Evolutionary conservation across 2,329 filamentous ascomycete species (phyloP), one percentile per base, ranked within the genome.

Genomic region (Acrodontium crateriforme): DNA sequence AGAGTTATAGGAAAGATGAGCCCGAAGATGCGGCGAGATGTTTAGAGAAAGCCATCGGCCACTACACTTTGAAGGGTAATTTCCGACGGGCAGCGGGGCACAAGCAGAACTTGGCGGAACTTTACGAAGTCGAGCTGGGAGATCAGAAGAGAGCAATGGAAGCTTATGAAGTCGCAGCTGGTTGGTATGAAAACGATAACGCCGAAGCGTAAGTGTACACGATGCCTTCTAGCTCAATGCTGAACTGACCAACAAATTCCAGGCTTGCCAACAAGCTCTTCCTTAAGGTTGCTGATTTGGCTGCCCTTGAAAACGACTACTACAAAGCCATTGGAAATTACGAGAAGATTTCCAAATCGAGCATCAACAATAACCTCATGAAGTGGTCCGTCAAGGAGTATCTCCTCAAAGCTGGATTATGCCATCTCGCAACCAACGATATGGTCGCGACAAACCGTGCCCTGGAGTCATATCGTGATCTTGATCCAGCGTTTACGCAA

Each of bases 371-470:
- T 63, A 89, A 91, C 55, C 65, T 93, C 33, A 87, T 91, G 80
- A 80, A 77, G 52, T 92, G 82, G 71, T 82, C 74, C 25, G 83
- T 95, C 39, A 95, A 94, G 58, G 84, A 94, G 41, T 94, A 94
- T 60, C 76, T 94, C 48, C 68, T 95, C 48, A 93, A 94, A 61
- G 82, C 83, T 1, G 85, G 84, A 17, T 80, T 95, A 50, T 94
- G 85, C 61, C 78, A 92, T 53, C 67, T 95, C 19, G 73, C 71
- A 30, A 67, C 68, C n/a, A 65, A 60, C 31, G 87, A 95, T 53
- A 61, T 78, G 45, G 79, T 94, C 29, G 79, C 77, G 25, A 69
- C 76, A 11, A 77, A 77, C 49, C 71, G 82, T 27, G 85, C 84
- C 16, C 62, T 95, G 13, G 78, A 91, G 46, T 73, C 71, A 42